Evolutionary conservation across 1,139 yeast species (phyloP).

Genomic region (Zhuliangozyma parablackwelliae): DNA sequence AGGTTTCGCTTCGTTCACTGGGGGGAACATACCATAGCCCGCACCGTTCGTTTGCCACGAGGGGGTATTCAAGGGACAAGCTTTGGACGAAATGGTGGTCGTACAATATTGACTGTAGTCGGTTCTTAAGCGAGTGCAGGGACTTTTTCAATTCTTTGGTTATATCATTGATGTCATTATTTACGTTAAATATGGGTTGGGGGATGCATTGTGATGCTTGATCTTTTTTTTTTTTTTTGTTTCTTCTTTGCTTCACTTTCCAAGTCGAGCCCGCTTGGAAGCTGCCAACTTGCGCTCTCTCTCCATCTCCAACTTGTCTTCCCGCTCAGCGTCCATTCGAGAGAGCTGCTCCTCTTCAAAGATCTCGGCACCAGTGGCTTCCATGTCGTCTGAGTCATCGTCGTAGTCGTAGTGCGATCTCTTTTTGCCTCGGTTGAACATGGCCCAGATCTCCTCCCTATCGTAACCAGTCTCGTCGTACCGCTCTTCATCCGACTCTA

Average conservation of each 20-base stretch:
- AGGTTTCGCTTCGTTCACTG: conserved; percentile 21
- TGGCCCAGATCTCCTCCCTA: conserved; percentile 84
- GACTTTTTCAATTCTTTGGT: conserved; percentile 45
- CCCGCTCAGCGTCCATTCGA: conserved; percentile 53
- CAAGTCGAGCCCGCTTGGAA: conserved; percentile 22
- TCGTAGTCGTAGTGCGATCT: conserved; percentile 51
- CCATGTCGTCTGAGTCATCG: conserved; percentile 76
- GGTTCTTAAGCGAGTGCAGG: conserved; percentile 52
- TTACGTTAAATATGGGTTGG: conserved; percentile 9
- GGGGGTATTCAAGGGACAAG: conserved; percentile 25
- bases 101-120: conserved; percentile 64
- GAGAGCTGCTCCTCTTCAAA: conserved; percentile 76
- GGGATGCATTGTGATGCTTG: not conserved
- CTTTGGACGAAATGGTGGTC: conserved; percentile 43
- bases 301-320: conserved; percentile 60
- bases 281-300: conserved; percentile 48
- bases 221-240: too few species aligned
- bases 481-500: conserved; percentile 56
- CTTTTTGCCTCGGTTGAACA: conserved; percentile 65
- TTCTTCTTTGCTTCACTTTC: not conserved
- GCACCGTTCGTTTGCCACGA: conserved; percentile 77
- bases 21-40: conserved; percentile 76
- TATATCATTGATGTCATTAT: conserved; percentile 19
- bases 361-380: conserved; percentile 87
- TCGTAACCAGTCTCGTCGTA: conserved; percentile 47